phyloP scores from a whole-genome alignment of 805 yeast genomes.

The Brettanomyces anomalus region DNA sequence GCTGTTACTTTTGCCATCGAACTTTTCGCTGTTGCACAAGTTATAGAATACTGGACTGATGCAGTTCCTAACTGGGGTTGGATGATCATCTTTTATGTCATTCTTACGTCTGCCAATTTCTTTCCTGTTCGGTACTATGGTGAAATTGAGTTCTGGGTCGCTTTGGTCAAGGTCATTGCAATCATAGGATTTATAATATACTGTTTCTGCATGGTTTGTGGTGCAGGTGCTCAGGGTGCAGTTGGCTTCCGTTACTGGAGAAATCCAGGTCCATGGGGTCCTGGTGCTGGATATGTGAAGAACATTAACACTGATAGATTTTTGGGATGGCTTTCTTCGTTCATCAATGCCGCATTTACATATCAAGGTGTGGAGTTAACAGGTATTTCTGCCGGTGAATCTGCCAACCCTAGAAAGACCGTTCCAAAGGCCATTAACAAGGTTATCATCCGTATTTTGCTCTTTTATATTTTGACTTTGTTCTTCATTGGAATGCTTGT shows the following conservation, averaged over 20 bases:
- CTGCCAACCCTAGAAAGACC: slow-evolving; percentile 57
- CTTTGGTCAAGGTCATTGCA: slow-evolving; percentile 57
- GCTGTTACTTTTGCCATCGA: slow-evolving; percentile 70
- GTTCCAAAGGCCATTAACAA: slow-evolving; percentile 67
- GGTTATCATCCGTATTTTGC: slow-evolving; percentile 54
- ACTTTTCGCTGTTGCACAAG: slow-evolving; percentile 61
- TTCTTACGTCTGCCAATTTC: slow-evolving; percentile 45
- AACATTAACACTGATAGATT: slow-evolving; percentile 47
- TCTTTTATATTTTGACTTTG: slow-evolving; percentile 57
- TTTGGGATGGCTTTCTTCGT: slow-evolving; percentile 60
- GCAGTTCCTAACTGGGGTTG: slow-evolving; percentile 66
- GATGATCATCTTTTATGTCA: slow-evolving; percentile 57
- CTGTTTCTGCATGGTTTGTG: slow-evolving; percentile 64
- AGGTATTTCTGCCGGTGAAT: slow-evolving; percentile 71
- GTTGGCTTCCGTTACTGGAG: slow-evolving; percentile 78
- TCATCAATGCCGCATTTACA: slow-evolving; percentile 70
- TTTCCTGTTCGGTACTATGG: slow-evolving; percentile 67
- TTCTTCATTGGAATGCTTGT: slow-evolving; percentile 64
- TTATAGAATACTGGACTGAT: slow-evolving; percentile 56
- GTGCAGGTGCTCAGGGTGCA: slow-evolving; percentile 61
- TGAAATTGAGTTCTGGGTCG: slow-evolving; percentile 70
- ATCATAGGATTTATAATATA: slow-evolving; percentile 64
- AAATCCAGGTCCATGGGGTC: slow-evolving; percentile 64
- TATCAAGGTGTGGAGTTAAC: slow-evolving; percentile 74
- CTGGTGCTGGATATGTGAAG: slow-evolving; percentile 43